Percentiles rank a stretch among this genome's conserved stretches.
Conservation (phyloP, 306 rosid genomes). For the Alnus glutinosa region DNA sequence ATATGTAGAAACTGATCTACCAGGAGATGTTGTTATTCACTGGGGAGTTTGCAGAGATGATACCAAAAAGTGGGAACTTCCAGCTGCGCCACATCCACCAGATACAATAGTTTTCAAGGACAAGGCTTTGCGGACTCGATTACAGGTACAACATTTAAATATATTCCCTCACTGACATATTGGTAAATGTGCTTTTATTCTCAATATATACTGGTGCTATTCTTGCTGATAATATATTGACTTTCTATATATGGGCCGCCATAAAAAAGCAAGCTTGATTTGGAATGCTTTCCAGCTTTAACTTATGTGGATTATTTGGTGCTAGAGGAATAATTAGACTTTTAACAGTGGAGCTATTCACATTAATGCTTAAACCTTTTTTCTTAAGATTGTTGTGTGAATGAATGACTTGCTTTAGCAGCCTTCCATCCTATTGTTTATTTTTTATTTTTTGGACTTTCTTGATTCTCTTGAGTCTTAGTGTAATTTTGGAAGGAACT, state of each 20-base stretch:
- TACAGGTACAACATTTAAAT: constrained; percentile 51
- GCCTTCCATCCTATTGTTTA: background rate
- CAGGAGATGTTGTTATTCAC: constrained; percentile 69
- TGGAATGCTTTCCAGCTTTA: background rate
- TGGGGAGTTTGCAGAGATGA: constrained; percentile 93
- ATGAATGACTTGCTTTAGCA: background rate
- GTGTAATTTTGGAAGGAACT: background rate
- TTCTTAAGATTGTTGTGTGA: no score
- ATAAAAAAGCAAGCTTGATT: no score
- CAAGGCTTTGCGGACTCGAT: constrained; percentile 75
- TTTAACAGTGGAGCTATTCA: background rate
- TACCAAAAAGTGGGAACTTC: constrained; percentile 79
- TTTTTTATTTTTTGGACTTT: background rate
- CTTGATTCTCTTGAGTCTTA: background rate
- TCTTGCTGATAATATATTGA: constrained; percentile 3
- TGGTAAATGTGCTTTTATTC: constrained; percentile 13
- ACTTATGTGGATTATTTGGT: background rate
- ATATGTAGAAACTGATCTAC: constrained; percentile 72
- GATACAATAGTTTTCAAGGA: constrained; percentile 65
- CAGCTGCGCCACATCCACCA: constrained; percentile 71
- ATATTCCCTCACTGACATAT: constrained; percentile 3
- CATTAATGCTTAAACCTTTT: background rate
- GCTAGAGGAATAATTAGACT: background rate
- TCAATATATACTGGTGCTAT: background rate
- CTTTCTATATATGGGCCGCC: background rate